These are phyloP conservation scores for Dactylonectria estremocensis DNA, from an alignment of 2,329 filamentous ascomycete species.

Conservation along the genomic window DNA sequence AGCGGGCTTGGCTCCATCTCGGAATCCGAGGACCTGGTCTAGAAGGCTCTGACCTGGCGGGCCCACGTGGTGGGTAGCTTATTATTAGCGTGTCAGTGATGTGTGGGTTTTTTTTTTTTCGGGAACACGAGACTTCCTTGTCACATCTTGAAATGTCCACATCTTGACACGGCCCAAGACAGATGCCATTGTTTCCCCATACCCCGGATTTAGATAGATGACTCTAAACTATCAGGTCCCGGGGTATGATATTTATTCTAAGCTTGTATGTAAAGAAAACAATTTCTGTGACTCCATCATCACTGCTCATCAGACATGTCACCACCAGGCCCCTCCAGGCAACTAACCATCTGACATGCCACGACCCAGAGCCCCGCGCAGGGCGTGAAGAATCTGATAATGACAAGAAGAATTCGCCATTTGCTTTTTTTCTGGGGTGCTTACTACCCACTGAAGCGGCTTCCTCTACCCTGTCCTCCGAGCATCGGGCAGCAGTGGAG, in stretches of 20 bases:
- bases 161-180: neutral
- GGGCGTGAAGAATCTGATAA: neutral
- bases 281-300: too few species aligned
- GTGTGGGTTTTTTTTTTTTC: neutral
- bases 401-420: neutral
- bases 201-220: too few species aligned
- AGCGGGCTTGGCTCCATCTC: slow-evolving; percentile 2
- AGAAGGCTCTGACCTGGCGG: neutral
- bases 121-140: neutral
- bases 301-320: too few species aligned
- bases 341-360: neutral
- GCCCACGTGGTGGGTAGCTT: neutral
- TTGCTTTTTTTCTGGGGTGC: neutral
- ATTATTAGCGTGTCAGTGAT: neutral
- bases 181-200: too few species aligned
- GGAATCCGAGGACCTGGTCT: slow-evolving; percentile 6
- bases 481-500: slow-evolving; percentile 9
- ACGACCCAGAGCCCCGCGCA: neutral
- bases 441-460: neutral
- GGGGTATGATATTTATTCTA: too few species aligned
- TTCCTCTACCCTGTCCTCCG: neutral
- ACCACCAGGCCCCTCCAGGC: neutral
- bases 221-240: too few species aligned
- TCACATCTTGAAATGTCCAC: neutral
- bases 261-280: too few species aligned